Conservation (phyloP, 139 green algal species). For the Diplosphaera chodatii region DNA sequence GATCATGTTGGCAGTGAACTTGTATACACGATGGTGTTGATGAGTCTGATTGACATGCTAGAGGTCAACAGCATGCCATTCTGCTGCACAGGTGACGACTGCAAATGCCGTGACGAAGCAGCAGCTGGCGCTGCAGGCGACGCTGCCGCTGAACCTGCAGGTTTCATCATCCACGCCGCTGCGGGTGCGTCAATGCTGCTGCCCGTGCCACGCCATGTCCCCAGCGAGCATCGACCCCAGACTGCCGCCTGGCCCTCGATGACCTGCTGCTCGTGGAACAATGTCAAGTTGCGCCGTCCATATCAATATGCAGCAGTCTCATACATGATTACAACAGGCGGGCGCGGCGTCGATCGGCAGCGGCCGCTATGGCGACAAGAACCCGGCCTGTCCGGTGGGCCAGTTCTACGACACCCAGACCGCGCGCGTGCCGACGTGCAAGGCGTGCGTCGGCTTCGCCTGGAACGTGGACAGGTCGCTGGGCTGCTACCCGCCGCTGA, state of each 20-base stretch:
- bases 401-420: background rate
- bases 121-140: background rate
- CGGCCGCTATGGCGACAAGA: background rate
- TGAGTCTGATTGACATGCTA: too few species aligned
- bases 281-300: too few species aligned
- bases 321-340: too few species aligned
- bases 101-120: background rate
- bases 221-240: too few species aligned
- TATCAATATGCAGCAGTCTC: too few species aligned
- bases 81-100: background rate
- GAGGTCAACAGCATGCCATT: background rate
- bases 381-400: background rate
- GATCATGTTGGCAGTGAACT: too few species aligned
- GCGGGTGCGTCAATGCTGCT: background rate
- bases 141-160: background rate
- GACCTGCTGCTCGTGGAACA: too few species aligned
- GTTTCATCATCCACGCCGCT: background rate
- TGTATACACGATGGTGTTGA: too few species aligned
- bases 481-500: background rate
- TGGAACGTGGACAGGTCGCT: background rate
- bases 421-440: background rate
- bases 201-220: too few species aligned
- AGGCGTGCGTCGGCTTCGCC: background rate
- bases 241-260: too few species aligned
- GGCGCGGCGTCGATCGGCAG: background rate